A percentile compares a stretch with the other conserved stretches of the same genome.
These are phyloP conservation scores for Sugiyamaella qingdaonensis DNA, from an alignment of 805 yeast genomes.

Conservation along the genomic window DNA sequence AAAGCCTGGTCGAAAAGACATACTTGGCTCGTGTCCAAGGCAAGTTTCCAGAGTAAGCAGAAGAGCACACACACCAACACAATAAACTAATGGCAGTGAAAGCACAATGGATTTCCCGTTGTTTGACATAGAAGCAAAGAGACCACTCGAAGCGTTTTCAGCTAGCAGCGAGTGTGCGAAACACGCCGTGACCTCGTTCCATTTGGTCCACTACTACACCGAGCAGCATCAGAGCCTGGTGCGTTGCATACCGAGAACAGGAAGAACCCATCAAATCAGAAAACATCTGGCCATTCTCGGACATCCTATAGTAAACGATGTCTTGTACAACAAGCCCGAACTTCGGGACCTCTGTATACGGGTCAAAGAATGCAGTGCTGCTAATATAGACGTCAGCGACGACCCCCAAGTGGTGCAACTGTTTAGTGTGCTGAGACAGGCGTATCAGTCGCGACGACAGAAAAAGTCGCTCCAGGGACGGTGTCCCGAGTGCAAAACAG, in stretches of 20 bases:
- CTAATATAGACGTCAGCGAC: not conserved
- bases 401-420: not conserved
- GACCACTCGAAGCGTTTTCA: conserved; percentile 37
- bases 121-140: conserved; percentile 59
- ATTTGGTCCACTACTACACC: conserved; percentile 52
- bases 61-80: not conserved
- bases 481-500: conserved; percentile 60
- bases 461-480: not conserved
- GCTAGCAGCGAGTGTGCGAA: conserved; percentile 33
- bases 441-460: not conserved
- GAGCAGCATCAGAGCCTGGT: conserved; percentile 53
- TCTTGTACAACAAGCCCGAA: conserved; percentile 64
- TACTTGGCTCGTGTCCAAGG: conserved; percentile 82
- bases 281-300: conserved; percentile 86
- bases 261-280: conserved; percentile 91
- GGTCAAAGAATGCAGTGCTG: not conserved
- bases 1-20: conserved; percentile 65
- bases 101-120: conserved; percentile 59
- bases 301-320: conserved; percentile 85
- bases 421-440: not conserved
- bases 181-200: conserved; percentile 64
- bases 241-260: conserved; percentile 77
- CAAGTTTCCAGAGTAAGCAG: conserved; percentile 51
- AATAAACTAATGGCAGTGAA: conserved; percentile 28
- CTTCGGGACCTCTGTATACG: conserved; percentile 41